Conservation (phyloP, 2,329 filamentous ascomycete species). For the Paecilomyces niveus region DNA sequence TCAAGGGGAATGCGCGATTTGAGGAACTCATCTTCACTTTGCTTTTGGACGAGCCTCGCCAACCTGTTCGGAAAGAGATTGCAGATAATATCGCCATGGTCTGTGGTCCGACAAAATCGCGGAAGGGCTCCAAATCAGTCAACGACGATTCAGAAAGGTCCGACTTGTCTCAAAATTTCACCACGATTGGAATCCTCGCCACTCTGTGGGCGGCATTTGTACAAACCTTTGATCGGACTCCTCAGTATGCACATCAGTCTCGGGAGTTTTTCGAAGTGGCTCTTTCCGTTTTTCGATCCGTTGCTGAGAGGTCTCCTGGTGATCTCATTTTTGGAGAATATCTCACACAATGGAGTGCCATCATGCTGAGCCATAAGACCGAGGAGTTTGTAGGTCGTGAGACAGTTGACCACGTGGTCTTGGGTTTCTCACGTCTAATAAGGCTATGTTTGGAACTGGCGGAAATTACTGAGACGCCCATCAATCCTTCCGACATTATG, state of each 20-base stretch:
- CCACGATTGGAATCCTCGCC: constrained; percentile 32
- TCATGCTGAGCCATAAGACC: constrained; percentile 37
- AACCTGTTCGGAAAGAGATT: constrained; percentile 29
- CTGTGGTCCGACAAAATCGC: constrained; percentile 24
- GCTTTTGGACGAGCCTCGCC: constrained; percentile 38
- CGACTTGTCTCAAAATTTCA: constrained; percentile 16
- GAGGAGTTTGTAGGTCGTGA: constrained; percentile 43
- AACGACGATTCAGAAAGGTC: constrained; percentile 10
- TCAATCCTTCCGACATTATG: constrained; percentile 36
- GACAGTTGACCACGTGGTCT: constrained; percentile 34
- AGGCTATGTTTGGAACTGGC: constrained; percentile 35
- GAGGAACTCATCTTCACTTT: constrained; percentile 34
- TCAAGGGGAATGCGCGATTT: constrained; percentile 31
- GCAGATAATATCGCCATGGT: constrained; percentile 32
- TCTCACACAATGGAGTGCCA: constrained; percentile 34
- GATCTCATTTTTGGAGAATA: constrained; percentile 34
- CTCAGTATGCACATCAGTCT: constrained; percentile 29
- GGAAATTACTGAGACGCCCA: constrained; percentile 20
- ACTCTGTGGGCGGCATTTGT: constrained; percentile 41
- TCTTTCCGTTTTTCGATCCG: constrained; percentile 34
- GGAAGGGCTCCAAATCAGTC: constrained; percentile 18
- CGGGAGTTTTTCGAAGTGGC: constrained; percentile 42
- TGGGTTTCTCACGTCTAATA: constrained; percentile 38
- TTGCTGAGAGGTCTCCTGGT: constrained; percentile 31
- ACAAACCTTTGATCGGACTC: constrained; percentile 32